Percentiles rank a stretch among this genome's conserved stretches.
These are phyloP conservation scores for Globisporangium nodosum DNA, from an alignment of 352 stramenopile genomes.

Conservation along the genomic window DNA sequence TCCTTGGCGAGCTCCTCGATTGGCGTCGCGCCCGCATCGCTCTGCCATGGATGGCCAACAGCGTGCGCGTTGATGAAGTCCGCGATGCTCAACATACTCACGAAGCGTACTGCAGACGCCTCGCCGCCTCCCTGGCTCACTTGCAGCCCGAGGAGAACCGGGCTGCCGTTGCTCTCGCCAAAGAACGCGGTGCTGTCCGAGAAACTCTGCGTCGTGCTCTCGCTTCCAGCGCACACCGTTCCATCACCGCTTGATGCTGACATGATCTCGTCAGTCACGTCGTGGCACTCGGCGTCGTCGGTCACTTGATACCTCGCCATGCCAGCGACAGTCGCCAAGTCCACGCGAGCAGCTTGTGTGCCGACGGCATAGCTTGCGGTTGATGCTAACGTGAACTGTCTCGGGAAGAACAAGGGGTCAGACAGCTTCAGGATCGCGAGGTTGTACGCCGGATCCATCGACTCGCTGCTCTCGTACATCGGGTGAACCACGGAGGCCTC, in stretches of 20 bases:
- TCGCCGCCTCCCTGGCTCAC: not conserved
- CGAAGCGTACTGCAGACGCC: not conserved
- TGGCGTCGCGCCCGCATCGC: not conserved
- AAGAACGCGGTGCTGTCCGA: not conserved
- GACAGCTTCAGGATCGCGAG: conserved; percentile 1
- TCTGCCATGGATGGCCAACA: not conserved
- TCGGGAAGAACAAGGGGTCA: not conserved
- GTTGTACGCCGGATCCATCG: not conserved
- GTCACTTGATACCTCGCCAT: not conserved
- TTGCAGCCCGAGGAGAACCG: not conserved
- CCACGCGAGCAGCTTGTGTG: not conserved
- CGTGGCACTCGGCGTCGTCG: not conserved
- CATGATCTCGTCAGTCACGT: not conserved
- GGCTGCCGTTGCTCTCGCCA: not conserved
- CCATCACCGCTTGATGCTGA: not conserved
- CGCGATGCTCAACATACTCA: not conserved
- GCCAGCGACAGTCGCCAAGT: not conserved
- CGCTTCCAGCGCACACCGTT: not conserved
- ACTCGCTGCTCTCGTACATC: not conserved
- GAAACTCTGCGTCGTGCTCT: not conserved
- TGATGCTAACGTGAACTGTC: not conserved
- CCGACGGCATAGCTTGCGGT: not conserved
- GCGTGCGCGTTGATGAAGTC: conserved; percentile 4
- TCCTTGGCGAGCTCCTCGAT: not conserved
- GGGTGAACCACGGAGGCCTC: not conserved